Evolutionary conservation across 495 filamentous ascomycete species (phyloP).

Genomic region (Aspergillus homomorphus): DNA sequence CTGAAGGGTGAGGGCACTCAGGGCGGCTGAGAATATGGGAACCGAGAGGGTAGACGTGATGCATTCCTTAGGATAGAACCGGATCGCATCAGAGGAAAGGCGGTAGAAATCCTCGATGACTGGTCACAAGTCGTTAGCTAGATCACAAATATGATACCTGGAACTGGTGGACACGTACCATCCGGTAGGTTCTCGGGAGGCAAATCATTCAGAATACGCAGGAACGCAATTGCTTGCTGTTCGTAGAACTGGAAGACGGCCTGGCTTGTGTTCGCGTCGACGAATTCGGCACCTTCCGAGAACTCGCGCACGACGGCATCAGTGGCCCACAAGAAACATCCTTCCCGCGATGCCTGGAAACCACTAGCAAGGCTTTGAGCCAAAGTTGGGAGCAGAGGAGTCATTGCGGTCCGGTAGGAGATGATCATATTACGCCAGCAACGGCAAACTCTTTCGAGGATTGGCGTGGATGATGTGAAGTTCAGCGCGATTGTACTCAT

Average conservation of each 20-base stretch:
- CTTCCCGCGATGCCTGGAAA: conserved; percentile 82
- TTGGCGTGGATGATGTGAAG: conserved; percentile 79
- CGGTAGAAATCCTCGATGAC: conserved; percentile 99
- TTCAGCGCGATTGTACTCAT: conserved; percentile 78
- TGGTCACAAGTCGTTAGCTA: conserved; percentile 24
- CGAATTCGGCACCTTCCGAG: conserved; percentile 78
- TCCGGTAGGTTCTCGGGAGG: conserved; percentile 86
- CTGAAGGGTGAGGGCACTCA: conserved; percentile 79
- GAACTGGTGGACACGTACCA: conserved; percentile 40
- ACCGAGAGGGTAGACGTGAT: conserved; percentile 73
- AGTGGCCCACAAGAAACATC: conserved; percentile 96
- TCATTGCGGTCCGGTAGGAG: conserved; percentile 86
- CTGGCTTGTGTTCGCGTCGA: conserved; percentile 78
- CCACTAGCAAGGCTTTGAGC: conserved; percentile 82
- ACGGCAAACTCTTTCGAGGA: conserved; percentile 88
- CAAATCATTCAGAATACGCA: conserved; percentile 83
- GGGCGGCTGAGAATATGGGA: conserved; percentile 80
- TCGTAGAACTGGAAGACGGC: conserved; percentile 94
- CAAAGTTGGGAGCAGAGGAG: conserved; percentile 76
- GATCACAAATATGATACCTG: not conserved
- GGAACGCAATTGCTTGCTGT: conserved; percentile 81
- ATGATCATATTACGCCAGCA: conserved; percentile 97
- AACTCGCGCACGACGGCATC: conserved; percentile 94
- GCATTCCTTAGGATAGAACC: conserved; percentile 83
- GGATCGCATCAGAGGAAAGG: conserved; percentile 79